These are phyloP conservation scores for Golubevia pallescens DNA, from an alignment of 1,284 basidiomycete species.

Conservation along the genomic window DNA sequence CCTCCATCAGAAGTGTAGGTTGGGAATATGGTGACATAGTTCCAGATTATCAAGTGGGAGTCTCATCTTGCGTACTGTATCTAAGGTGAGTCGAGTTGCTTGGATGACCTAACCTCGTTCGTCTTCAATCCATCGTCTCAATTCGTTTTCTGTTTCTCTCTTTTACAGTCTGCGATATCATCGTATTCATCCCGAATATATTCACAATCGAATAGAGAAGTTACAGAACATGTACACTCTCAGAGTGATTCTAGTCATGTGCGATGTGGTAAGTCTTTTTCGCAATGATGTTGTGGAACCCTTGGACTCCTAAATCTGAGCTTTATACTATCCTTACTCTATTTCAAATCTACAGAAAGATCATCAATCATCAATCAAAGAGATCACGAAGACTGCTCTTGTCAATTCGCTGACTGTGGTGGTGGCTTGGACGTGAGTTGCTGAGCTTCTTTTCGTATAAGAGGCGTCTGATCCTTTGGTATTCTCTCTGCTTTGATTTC, in stretches of 20 bases:
- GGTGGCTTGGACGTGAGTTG: slow-evolving; percentile 84
- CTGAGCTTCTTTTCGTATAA: too few relatives aligned
- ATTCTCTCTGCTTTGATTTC: too few relatives aligned
- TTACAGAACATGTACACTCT: slow-evolving; percentile 82
- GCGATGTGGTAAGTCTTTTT: slow-evolving; percentile 79
- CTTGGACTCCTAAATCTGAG: not conserved
- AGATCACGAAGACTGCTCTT: slow-evolving; percentile 80
- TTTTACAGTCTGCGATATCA: slow-evolving; percentile 83
- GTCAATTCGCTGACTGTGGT: slow-evolving; percentile 92
- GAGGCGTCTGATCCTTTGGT: too few relatives aligned
- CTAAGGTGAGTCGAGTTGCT: slow-evolving; percentile 74
- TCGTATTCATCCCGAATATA: slow-evolving; percentile 95
- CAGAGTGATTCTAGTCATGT: slow-evolving; percentile 85
- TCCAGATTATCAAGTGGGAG: slow-evolving; percentile 70
- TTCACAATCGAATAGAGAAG: slow-evolving; percentile 85
- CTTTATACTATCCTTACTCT: slow-evolving; percentile 3
- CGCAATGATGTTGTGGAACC: not conserved
- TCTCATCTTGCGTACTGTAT: slow-evolving; percentile 74
- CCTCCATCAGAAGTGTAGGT: slow-evolving; percentile 81
- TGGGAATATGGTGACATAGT: slow-evolving; percentile 95
- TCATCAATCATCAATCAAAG: slow-evolving; percentile 85
- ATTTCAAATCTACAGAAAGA: slow-evolving; percentile 72
- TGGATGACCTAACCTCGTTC: not conserved
- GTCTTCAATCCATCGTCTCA: not conserved
- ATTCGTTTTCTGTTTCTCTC: not conserved